phyloP scores from a whole-genome alignment of 257 asterid species.

The Knoxia roxburghii region DNA sequence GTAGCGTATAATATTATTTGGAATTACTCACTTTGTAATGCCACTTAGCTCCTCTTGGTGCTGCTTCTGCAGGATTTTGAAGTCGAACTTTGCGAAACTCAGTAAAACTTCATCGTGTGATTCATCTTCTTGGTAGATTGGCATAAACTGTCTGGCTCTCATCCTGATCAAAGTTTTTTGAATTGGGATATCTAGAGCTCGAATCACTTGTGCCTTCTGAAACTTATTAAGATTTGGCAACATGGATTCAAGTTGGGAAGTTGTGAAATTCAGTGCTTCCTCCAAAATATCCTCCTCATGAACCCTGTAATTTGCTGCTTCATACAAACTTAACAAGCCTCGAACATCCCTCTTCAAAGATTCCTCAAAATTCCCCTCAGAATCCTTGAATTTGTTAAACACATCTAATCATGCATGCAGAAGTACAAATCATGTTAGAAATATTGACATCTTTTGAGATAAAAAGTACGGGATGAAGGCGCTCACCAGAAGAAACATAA shows the following conservation, averaged over 20 bases:
- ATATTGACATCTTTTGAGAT: too few species aligned
- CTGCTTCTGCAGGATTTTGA: slow-evolving; percentile 24
- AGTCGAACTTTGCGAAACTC: slow-evolving; percentile 28
- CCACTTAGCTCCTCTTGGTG: slow-evolving; percentile 21
- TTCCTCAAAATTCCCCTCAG: slow-evolving; percentile 19
- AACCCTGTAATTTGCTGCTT: slow-evolving; percentile 25
- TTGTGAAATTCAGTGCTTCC: slow-evolving; percentile 20
- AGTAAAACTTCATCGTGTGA: slow-evolving; percentile 11
- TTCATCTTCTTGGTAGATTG: slow-evolving; percentile 19
- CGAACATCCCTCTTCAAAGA: not conserved
- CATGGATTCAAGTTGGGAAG: slow-evolving; percentile 13
- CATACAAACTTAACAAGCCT: slow-evolving; percentile 31
- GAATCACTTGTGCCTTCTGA: slow-evolving; percentile 5
- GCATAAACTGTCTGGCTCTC: slow-evolving; percentile 21
- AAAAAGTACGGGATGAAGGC: too few species aligned
- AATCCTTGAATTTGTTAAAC: slow-evolving; percentile 24
- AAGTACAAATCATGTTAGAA: too few species aligned
- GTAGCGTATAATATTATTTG: too few species aligned
- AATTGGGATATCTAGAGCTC: slow-evolving; percentile 22
- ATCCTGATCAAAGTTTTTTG: slow-evolving; percentile 17
- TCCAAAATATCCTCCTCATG: slow-evolving; percentile 21
- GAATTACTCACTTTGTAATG: slow-evolving; percentile 13
- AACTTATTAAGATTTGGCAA: not conserved
- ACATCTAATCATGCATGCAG: slow-evolving; percentile 9
- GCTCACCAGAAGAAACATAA: slow-evolving; percentile 14